Percentiles rank a stretch among this genome's conserved stretches.
Conservation (phyloP, 169 alveolate species). For the Babesia divergens region DNA sequence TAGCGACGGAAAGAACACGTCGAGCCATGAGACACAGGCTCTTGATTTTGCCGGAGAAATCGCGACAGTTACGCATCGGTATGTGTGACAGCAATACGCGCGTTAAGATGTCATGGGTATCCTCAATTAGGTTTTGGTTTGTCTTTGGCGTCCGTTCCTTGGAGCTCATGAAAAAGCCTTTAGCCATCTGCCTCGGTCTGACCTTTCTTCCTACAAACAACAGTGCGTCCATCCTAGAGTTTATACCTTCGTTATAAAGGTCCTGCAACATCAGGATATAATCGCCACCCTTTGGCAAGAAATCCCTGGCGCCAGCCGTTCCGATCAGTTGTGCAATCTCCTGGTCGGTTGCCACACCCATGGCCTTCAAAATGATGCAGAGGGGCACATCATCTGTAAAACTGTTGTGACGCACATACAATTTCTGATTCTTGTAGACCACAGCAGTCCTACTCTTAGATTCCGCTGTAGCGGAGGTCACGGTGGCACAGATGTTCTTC, state of each 20-base stretch:
- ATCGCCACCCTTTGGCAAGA: slow-evolving; percentile 18
- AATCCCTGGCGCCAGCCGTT: slow-evolving; percentile 63
- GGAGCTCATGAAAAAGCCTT: slow-evolving; percentile 79
- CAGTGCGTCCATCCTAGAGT: slow-evolving; percentile 70
- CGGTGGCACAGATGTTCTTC: slow-evolving; percentile 91
- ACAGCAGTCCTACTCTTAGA: slow-evolving; percentile 95
- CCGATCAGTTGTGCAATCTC: slow-evolving; percentile 97
- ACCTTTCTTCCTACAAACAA: slow-evolving; percentile 76
- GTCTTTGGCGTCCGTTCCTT: slow-evolving; percentile 78
- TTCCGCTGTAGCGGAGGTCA: slow-evolving; percentile 96
- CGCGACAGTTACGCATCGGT: slow-evolving; percentile 82
- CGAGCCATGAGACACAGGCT: slow-evolving; percentile 95
- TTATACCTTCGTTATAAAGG: slow-evolving; percentile 70
- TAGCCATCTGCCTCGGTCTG: slow-evolving; percentile 79
- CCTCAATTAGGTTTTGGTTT: slow-evolving; percentile 83
- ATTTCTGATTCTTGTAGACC: slow-evolving; percentile 87
- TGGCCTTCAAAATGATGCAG: slow-evolving; percentile 94
- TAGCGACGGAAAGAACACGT: slow-evolving; percentile 88
- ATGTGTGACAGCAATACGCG: slow-evolving; percentile 91
- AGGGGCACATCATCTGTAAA: slow-evolving; percentile 95
- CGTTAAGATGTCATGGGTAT: slow-evolving; percentile 90
- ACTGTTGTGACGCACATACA: slow-evolving; percentile 92
- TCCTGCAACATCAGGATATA: slow-evolving; percentile 35
- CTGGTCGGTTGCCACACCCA: slow-evolving; percentile 97
- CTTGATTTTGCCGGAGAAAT: slow-evolving; percentile 87